These are phyloP conservation scores for Parietichytrium sp. DNA, from an alignment of 108 stramenopile genomes.

Conservation along the genomic window DNA sequence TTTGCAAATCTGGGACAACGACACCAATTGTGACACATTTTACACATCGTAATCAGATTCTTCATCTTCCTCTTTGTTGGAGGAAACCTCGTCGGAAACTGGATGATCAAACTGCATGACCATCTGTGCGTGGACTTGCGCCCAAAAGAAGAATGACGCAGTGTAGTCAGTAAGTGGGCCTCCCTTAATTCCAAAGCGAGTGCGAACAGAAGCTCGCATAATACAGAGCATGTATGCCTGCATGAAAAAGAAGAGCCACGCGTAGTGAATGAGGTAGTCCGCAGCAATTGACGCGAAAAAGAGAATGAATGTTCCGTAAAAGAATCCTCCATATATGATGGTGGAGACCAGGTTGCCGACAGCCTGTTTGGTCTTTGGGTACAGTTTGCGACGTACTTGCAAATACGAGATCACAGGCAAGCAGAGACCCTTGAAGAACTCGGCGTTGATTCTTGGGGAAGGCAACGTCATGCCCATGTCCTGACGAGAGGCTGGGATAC, in stretches of 20 bases:
- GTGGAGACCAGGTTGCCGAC: background rate
- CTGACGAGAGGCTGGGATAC: background rate
- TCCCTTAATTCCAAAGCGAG: background rate
- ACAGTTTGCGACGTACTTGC: background rate
- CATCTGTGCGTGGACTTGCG: background rate
- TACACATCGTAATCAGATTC: too few relatives aligned
- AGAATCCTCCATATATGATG: background rate
- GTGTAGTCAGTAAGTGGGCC: background rate
- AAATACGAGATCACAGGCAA: background rate
- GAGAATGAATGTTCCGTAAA: background rate
- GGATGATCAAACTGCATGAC: background rate
- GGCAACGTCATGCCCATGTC: background rate
- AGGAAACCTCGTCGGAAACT: background rate
- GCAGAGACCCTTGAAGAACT: background rate
- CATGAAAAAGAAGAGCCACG: slow-evolving; percentile 34
- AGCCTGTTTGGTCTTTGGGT: background rate
- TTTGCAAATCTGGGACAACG: too few relatives aligned
- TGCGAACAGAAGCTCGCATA: background rate
- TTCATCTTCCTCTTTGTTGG: too few relatives aligned
- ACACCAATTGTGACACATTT: too few relatives aligned
- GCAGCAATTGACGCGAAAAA: background rate
- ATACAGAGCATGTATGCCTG: background rate
- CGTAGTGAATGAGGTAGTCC: background rate
- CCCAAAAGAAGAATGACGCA: background rate
- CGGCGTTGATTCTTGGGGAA: background rate